phyloP scores from a whole-genome alignment of 345 rosid species.

The Gossypium herbaceum region DNA sequence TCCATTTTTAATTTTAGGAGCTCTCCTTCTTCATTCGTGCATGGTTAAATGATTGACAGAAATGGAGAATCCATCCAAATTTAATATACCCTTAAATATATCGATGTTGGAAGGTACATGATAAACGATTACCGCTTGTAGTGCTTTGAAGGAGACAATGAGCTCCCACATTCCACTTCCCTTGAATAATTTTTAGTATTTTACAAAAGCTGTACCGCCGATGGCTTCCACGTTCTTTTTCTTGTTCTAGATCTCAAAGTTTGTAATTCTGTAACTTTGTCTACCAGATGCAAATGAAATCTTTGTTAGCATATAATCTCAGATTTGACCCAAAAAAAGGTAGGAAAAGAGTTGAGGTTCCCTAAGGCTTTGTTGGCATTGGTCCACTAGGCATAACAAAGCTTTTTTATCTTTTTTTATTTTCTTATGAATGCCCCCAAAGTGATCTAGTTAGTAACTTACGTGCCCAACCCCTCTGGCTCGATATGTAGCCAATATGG shows the following conservation, averaged over 20 bases:
- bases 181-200: neutral
- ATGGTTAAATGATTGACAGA: neutral
- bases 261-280: neutral
- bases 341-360: neutral
- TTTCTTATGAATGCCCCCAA: neutral
- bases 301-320: neutral
- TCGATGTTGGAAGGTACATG: neutral
- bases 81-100: neutral
- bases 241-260: neutral
- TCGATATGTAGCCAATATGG: neutral
- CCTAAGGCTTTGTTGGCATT: neutral
- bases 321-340: neutral
- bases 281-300: constrained; percentile 4
- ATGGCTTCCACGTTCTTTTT: neutral
- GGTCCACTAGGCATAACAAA: neutral
- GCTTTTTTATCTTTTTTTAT: neutral
- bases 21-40: neutral
- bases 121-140: neutral
- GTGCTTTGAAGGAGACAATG: neutral
- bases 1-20: neutral
- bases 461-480: neutral
- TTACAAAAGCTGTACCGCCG: neutral
- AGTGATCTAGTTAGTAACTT: neutral
- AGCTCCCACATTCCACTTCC: neutral
- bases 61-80: constrained; percentile 1